Base-by-base conservation (phyloP, 345 rosid species). In the Eucalyptus melliodora region DNA sequence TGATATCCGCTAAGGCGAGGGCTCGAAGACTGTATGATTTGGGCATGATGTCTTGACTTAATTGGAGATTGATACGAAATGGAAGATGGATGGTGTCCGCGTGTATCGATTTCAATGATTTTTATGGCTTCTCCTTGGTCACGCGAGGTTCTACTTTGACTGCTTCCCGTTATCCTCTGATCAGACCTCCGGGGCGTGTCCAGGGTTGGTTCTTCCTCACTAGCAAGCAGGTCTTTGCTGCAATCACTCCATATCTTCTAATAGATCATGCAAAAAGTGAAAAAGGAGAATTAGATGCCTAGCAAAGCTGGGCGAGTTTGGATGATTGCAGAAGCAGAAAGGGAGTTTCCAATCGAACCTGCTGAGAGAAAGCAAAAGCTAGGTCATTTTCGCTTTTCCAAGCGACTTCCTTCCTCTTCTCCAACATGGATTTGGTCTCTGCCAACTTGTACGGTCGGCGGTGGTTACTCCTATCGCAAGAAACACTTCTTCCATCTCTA, bases 21-120 rank as follows among this genome's bases (percentile, higher is more conserved):
- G 50, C 87, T 44, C 15, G 86, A 88, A 81, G 85, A 88, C 90
- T 86, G 86, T 90, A 40, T 3, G 42, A 9, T 60, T 90, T 80
- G 90, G 86, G 34, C 93, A 91, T 62, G 93, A 91, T 37, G 92
- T 59, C 26, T 17, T 88, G 11, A 90, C 89, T 44, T 45, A 90
- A 89, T 88, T 89, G 49, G 89, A 90, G 91, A 90, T 60, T 87
- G 88, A 59, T 91, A 83, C 55, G 92, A 83, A 72, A 88, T 47
- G 27, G 91, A 85, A 77, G 90, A 42, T 50, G 92, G 81, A 89
- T 87, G 90, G 85, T 94, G 96, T 47, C 87, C 91, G 11, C 88
- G 93, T 6, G 94, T 95, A 89, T 96, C 98, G 42, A 96, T 92
- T 91, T 96, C 97, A 56, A 96, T 96, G 23, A 93, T 96, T 93